phyloP scores from a whole-genome alignment of 2,329 filamentous ascomycete species.

The Exserohilum rostratum region DNA sequence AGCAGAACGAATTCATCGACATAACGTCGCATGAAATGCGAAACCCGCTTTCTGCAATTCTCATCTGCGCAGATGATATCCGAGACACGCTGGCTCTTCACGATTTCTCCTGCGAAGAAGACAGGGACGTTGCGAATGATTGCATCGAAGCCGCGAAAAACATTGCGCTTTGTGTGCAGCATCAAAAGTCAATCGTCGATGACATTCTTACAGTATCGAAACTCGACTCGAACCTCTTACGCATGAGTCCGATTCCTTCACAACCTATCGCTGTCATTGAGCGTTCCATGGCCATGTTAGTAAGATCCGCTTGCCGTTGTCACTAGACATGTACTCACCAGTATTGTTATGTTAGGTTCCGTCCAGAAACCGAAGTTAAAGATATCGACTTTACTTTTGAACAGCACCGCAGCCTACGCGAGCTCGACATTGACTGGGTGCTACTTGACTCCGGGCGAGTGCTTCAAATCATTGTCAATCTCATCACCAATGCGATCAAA shows the following conservation, averaged over 20 bases:
- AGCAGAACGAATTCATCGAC: constrained; percentile 47
- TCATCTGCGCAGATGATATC: constrained; percentile 45
- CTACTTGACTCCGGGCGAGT: constrained; percentile 51
- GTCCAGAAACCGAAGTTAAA: constrained; percentile 41
- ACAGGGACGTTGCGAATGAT: constrained; percentile 23
- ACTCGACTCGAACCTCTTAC: constrained; percentile 38
- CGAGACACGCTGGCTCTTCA: constrained; percentile 31
- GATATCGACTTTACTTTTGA: constrained; percentile 38
- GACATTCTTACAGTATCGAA: constrained; percentile 45
- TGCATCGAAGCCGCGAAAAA: constrained; percentile 44
- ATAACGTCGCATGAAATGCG: constrained; percentile 47
- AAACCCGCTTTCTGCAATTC: constrained; percentile 44
- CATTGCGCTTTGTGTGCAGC: constrained; percentile 50
- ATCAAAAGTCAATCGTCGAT: constrained; percentile 45
- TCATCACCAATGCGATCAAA: constrained; percentile 57
- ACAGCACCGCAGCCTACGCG: constrained; percentile 43
- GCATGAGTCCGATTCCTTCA: constrained; percentile 47
- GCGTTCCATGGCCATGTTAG: constrained; percentile 45
- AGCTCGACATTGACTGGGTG: constrained; percentile 48
- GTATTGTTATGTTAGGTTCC: constrained; percentile 19
- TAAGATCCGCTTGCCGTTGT: not conserved
- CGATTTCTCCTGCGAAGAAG: constrained; percentile 17
- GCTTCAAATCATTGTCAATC: constrained; percentile 51
- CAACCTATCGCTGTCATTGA: constrained; percentile 45
- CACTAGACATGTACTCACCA: not conserved